Conservation (phyloP, 306 rosid species). For the Potentilla sterilis region DNA sequence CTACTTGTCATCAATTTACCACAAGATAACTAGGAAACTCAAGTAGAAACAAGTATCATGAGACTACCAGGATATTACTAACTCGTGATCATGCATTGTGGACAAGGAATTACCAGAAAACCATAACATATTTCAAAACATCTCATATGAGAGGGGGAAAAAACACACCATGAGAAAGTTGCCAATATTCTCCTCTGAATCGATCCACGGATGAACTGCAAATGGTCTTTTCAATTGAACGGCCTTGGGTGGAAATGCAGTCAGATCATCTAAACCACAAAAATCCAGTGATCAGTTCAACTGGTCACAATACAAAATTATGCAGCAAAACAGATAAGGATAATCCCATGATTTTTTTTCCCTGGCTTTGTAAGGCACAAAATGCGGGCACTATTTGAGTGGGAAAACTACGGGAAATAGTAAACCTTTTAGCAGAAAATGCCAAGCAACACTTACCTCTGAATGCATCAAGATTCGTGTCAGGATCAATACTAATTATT, state of each 20-base stretch:
- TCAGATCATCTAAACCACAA: slow-evolving; percentile 56
- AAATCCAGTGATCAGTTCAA: slow-evolving; percentile 10
- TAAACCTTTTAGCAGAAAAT: neutral
- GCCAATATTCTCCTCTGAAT: slow-evolving; percentile 86
- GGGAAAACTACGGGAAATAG: neutral
- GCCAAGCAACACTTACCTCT: slow-evolving; percentile 50
- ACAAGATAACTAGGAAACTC: neutral
- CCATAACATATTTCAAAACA: slow-evolving; percentile 1
- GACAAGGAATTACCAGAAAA: neutral
- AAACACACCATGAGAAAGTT: slow-evolving; percentile 87
- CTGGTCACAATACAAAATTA: neutral
- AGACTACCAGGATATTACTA: neutral
- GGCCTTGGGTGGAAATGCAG: slow-evolving; percentile 73
- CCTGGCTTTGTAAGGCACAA: no score
- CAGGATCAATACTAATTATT: slow-evolving; percentile 76
- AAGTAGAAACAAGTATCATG: neutral
- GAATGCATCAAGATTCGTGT: slow-evolving; percentile 78
- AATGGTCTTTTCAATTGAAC: slow-evolving; percentile 75
- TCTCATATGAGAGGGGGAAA: slow-evolving; percentile 15
- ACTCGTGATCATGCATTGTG: neutral
- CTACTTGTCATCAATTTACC: neutral
- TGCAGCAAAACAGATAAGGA: neutral
- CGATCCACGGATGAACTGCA: slow-evolving; percentile 78
- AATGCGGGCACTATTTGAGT: neutral
- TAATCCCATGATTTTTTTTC: neutral